phyloP scores from a whole-genome alignment of 495 filamentous ascomycete genomes.

The Aspergillus heteromorphus region DNA sequence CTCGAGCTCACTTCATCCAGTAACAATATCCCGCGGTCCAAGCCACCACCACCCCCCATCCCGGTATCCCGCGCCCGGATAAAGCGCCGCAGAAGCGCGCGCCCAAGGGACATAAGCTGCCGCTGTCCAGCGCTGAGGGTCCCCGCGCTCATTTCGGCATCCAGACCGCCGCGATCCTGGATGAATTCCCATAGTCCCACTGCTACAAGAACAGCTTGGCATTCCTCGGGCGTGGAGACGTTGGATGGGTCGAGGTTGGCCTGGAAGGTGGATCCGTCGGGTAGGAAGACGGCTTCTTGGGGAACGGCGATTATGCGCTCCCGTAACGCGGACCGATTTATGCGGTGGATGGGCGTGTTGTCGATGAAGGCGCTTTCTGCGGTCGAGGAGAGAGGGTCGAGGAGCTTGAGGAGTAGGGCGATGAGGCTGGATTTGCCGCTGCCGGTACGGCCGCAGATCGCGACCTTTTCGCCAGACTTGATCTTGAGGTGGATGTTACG shows the following conservation, averaged over 20 bases:
- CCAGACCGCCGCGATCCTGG: slow-evolving; percentile 34
- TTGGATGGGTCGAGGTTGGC: slow-evolving; percentile 76
- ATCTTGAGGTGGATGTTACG: slow-evolving; percentile 27
- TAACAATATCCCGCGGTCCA: slow-evolving; percentile 28
- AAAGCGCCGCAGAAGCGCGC: slow-evolving; percentile 40
- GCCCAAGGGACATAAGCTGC: slow-evolving; percentile 51
- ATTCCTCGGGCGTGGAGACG: slow-evolving; percentile 64
- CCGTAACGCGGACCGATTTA: slow-evolving; percentile 24
- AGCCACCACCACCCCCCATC: not conserved
- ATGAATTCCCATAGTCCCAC: slow-evolving; percentile 36
- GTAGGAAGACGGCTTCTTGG: slow-evolving; percentile 37
- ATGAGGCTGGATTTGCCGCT: slow-evolving; percentile 39
- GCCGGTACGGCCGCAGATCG: slow-evolving; percentile 33
- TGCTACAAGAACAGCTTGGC: slow-evolving; percentile 14
- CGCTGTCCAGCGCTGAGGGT: slow-evolving; percentile 45
- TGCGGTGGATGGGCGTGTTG: slow-evolving; percentile 26
- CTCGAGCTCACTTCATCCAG: slow-evolving; percentile 51
- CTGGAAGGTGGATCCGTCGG: slow-evolving; percentile 32
- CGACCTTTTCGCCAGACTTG: slow-evolving; percentile 29
- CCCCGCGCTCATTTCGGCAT: slow-evolving; percentile 30
- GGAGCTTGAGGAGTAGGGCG: slow-evolving; percentile 27
- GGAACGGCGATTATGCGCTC: slow-evolving; percentile 36
- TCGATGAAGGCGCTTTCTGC: slow-evolving; percentile 17
- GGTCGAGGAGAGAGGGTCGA: slow-evolving; percentile 19
- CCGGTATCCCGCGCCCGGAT: too few species aligned